A percentile compares a stretch with the other conserved stretches of the same genome.
These are phyloP conservation scores for Moesziomyces sp. DNA, from an alignment of 1,284 basidiomycete genomes.

Conservation along the genomic window DNA sequence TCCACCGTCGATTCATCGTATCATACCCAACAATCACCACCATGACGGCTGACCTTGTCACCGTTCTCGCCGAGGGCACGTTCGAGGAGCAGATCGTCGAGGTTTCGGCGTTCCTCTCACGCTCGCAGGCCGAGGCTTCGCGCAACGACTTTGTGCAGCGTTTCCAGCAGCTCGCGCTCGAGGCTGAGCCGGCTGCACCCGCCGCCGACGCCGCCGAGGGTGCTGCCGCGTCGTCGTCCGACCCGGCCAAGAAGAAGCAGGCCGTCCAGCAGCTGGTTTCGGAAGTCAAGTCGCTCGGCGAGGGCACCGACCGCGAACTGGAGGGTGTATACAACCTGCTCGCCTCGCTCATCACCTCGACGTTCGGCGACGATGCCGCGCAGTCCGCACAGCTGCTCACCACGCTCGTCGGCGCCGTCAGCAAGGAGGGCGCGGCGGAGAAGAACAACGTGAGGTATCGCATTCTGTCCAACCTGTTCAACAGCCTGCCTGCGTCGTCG, in stretches of 20 bases:
- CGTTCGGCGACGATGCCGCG: conserved; percentile 7
- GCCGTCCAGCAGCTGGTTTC: conserved; percentile 51
- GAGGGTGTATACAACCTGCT: conserved; percentile 65
- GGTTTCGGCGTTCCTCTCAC: conserved; percentile 56
- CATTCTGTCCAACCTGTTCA: conserved; percentile 65
- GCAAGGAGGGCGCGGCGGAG: conserved; percentile 22
- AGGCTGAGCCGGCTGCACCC: conserved; percentile 37
- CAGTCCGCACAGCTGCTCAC: conserved; percentile 26
- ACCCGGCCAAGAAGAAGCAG: conserved; percentile 35
- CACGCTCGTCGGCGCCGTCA: conserved; percentile 38
- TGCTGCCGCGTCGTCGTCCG: conserved; percentile 5
- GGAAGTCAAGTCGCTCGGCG: conserved; percentile 46
- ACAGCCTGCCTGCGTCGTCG: conserved; percentile 54
- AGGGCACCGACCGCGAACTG: conserved; percentile 63
- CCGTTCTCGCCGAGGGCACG: conserved; percentile 63
- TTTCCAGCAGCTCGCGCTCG: conserved; percentile 47
- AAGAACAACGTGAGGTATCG: conserved; percentile 54
- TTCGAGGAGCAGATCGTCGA: conserved; percentile 64
- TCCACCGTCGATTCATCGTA: neutral
- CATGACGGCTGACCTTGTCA: conserved; percentile 62
- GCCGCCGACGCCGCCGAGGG: conserved; percentile 10
- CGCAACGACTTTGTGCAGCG: conserved; percentile 56
- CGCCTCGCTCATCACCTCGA: conserved; percentile 48
- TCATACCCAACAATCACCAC: neutral
- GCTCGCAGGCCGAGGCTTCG: conserved; percentile 53